Conservation (phyloP, 208 protist genomes). For the Crithidia sp. region DNA sequence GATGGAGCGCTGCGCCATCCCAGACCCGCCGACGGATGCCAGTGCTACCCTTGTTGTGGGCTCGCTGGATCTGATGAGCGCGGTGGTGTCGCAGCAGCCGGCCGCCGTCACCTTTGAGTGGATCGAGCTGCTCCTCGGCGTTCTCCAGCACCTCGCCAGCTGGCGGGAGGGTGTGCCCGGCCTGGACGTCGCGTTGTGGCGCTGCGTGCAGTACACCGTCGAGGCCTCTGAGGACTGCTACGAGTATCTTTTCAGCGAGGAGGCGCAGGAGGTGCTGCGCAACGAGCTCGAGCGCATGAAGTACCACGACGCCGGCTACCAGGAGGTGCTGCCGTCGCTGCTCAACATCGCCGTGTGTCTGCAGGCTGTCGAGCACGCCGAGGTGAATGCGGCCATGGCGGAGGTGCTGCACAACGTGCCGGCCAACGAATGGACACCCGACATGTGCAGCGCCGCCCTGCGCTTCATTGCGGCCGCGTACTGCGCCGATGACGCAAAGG, state of each 20-base stretch:
- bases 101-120: conserved; percentile 80
- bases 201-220: conserved; percentile 42
- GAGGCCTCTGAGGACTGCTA: conserved; percentile 58
- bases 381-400: background rate
- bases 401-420: conserved; percentile 16
- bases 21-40: conserved; percentile 14
- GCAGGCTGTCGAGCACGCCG: conserved; percentile 3
- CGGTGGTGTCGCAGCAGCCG: conserved; percentile 46
- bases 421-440: conserved; percentile 14
- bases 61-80: conserved; percentile 71
- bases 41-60: conserved; percentile 49
- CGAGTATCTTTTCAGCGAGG: conserved; percentile 63
- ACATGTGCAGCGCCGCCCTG: conserved; percentile 21
- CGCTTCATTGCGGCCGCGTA: conserved; percentile 15
- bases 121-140: conserved; percentile 66
- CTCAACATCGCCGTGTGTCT: conserved; percentile 22
- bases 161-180: conserved; percentile 19
- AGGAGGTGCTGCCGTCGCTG: conserved; percentile 23
- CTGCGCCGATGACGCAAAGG: no score
- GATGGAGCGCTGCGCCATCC: conserved; percentile 30
- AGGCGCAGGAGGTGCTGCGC: conserved; percentile 29
- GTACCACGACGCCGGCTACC: conserved; percentile 7
- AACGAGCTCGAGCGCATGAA: conserved; percentile 26
- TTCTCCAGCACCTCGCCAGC: conserved; percentile 23
- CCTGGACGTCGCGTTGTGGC: conserved; percentile 42